Percentiles rank a stretch among this genome's conserved stretches.
Conservation (phyloP, 2,329 filamentous ascomycete species). For the Pseudogymnoascus sp. region DNA sequence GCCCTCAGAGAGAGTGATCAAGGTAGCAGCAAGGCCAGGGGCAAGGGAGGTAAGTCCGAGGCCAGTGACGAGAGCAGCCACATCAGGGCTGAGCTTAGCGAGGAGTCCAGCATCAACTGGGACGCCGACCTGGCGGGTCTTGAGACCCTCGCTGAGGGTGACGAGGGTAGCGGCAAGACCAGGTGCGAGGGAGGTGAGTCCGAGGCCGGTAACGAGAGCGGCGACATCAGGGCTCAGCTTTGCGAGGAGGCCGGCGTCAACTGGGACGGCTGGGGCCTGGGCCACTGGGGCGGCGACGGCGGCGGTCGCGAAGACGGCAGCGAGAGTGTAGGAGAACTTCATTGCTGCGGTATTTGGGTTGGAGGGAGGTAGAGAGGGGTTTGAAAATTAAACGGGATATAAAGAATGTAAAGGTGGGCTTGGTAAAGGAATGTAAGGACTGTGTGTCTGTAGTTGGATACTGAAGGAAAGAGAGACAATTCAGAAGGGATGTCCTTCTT, state of each 20-base stretch:
- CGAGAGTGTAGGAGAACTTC: constrained; percentile 6
- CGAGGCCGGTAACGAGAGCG: not conserved
- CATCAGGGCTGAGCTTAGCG: not conserved
- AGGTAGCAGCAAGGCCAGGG: not conserved
- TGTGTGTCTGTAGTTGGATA: constrained; percentile 2
- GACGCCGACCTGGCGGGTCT: not conserved
- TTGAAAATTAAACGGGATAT: not conserved
- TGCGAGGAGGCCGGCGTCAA: not conserved
- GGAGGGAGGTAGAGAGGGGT: not conserved
- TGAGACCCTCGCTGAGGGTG: not conserved
- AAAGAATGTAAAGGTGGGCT: not conserved
- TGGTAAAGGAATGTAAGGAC: constrained; percentile 2
- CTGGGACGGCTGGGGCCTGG: not conserved
- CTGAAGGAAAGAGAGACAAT: not conserved
- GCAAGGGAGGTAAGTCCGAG: not conserved
- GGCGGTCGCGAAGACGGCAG: constrained; percentile 2
- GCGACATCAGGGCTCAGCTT: not conserved
- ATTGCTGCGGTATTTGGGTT: not conserved
- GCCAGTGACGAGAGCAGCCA: not conserved
- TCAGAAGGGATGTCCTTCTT: not conserved
- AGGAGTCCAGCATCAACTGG: not conserved
- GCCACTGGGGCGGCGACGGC: not conserved
- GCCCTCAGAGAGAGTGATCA: not conserved
- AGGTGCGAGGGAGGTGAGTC: not conserved
- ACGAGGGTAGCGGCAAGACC: not conserved